A percentile compares a stretch with the other conserved stretches of the same genome.
phyloP scores from a whole-genome alignment of 2,329 filamentous ascomycete genomes.

The Cladosporium oxysporum region DNA sequence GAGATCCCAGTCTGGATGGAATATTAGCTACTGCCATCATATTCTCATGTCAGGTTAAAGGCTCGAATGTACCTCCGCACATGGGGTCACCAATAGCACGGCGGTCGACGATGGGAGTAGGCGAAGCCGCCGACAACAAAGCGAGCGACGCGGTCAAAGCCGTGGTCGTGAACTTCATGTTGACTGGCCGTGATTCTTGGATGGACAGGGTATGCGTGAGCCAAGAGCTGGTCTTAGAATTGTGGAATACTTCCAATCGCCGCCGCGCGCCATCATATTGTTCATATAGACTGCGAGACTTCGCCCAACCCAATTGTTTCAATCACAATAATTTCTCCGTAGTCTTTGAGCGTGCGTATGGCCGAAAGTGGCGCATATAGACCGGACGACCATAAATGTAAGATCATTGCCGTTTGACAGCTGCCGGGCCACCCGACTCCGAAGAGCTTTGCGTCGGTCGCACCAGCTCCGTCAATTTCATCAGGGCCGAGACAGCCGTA shows the following conservation, averaged over 20 bases:
- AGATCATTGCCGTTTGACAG: neutral
- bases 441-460: neutral
- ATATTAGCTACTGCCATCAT: neutral
- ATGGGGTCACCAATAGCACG: slow-evolving; percentile 6
- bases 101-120: neutral
- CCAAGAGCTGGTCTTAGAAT: neutral
- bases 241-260: neutral
- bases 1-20: slow-evolving; percentile 29
- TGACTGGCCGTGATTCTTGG: neutral
- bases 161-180: neutral
- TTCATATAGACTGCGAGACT: neutral
- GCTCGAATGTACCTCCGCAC: neutral
- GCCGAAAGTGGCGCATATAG: neutral
- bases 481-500: neutral
- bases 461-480: neutral
- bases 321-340: neutral
- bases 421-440: neutral
- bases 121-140: neutral
- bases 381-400: neutral
- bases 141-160: neutral
- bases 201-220: neutral
- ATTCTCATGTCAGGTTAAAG: no score
- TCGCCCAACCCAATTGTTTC: neutral
- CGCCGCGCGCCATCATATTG: neutral
- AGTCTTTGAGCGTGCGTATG: neutral